Evolutionary conservation across 192 early-diverging fungal species (phyloP).

Genomic region (Chytriomyces sp.): DNA sequence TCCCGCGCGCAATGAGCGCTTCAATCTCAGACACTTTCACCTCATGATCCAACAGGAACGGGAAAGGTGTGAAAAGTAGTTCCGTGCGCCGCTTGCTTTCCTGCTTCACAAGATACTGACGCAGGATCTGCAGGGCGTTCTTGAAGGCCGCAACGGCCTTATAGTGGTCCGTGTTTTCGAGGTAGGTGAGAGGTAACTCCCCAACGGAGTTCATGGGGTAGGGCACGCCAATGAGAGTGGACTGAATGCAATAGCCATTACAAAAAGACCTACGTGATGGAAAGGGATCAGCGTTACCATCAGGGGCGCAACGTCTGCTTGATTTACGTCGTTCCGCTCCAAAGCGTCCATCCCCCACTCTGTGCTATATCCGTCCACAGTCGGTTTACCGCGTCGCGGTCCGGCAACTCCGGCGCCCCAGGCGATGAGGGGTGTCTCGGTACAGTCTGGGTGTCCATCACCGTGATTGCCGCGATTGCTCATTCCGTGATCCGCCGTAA

Average conservation of each 20-base stretch:
- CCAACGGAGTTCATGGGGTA: conserved; percentile 96
- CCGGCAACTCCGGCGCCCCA: conserved; percentile 91
- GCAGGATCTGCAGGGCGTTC: conserved; percentile 84
- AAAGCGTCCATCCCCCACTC: conserved; percentile 68
- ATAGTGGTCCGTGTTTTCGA: conserved; percentile 70
- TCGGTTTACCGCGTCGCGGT: conserved; percentile 53
- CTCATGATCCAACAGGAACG: conserved; percentile 50
- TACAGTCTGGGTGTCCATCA: conserved; percentile 95
- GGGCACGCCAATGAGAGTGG: conserved; percentile 80
- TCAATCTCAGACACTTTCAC: conserved; percentile 45
- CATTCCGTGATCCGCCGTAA: conserved; percentile 97
- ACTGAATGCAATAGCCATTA: conserved; percentile 47
- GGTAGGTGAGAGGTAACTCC: conserved; percentile 77
- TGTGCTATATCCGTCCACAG: conserved; percentile 65
- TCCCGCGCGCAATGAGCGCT: conserved; percentile 56
- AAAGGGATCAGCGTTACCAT: conserved; percentile 59
- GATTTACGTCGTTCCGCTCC: conserved; percentile 81
- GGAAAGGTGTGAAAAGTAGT: conserved; percentile 78
- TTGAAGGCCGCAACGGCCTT: conserved; percentile 75
- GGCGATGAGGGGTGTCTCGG: conserved; percentile 87
- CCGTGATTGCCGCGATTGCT: conserved; percentile 89
- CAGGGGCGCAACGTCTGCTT: conserved; percentile 95
- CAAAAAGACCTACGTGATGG: not conserved
- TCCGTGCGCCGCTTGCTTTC: conserved; percentile 77
- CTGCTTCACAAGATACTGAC: conserved; percentile 83